These are phyloP conservation scores for Rostrohypoxylon terebratum DNA, from an alignment of 495 filamentous ascomycete genomes.

Conservation along the genomic window DNA sequence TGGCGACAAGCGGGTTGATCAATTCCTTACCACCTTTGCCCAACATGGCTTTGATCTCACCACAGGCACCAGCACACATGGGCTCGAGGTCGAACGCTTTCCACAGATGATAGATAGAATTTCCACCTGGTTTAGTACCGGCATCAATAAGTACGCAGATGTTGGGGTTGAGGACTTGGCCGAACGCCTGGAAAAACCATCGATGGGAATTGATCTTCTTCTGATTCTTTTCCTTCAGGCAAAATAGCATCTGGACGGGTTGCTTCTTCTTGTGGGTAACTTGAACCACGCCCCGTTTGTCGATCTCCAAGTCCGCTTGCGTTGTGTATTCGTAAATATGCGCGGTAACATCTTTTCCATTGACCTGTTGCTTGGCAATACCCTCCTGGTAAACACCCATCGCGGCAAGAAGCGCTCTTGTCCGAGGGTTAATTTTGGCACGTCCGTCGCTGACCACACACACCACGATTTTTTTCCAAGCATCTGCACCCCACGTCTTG, in stretches of 20 bases:
- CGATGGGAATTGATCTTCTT: constrained; percentile 99
- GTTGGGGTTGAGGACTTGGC: constrained; percentile 90
- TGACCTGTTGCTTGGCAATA: constrained; percentile 98
- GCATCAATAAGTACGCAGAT: constrained; percentile 97
- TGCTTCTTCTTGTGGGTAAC: constrained; percentile 78
- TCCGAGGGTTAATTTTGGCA: constrained; percentile 96
- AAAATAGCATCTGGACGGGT: constrained; percentile 97
- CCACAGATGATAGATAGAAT: constrained; percentile 97
- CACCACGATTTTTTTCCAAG: constrained; percentile 99
- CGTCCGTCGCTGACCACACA: constrained; percentile 98
- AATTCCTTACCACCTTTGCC: constrained; percentile 87
- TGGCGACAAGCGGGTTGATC: constrained; percentile 92
- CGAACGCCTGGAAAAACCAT: constrained; percentile 99
- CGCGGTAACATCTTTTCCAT: constrained; percentile 94
- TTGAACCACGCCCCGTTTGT: constrained; percentile 85
- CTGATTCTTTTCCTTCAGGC: constrained; percentile 99
- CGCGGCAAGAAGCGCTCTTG: constrained; percentile 87
- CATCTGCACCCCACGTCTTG: constrained; percentile 98
- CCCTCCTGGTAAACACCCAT: constrained; percentile 98
- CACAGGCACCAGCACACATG: constrained; percentile 96
- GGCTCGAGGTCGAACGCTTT: constrained; percentile 98
- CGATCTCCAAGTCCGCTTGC: constrained; percentile 83
- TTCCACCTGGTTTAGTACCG: constrained; percentile 90
- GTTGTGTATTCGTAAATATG: constrained; percentile 99
- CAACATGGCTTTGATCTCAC: constrained; percentile 99